Evolutionary conservation across 2,329 filamentous ascomycete genomes (phyloP), one percentile per base, ranked within the genome.

Genomic region (Penicillium sp.): DNA sequence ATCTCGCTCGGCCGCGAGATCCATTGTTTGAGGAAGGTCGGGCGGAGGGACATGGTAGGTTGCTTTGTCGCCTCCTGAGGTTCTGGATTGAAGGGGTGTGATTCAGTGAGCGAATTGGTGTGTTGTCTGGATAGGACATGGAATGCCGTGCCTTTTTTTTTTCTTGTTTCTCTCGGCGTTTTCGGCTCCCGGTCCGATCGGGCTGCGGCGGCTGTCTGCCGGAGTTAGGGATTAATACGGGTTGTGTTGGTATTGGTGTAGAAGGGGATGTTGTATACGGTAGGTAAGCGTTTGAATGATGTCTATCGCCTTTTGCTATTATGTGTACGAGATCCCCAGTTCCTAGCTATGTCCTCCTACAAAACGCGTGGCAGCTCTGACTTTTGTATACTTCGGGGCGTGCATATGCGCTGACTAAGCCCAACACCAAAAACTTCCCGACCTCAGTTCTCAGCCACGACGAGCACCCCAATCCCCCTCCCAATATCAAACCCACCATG

Each of bases 401-500:
- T 34, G 14, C 47, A n/a, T 20, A 38, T 2, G 11, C 7, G 49
- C 38, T 64, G 57, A 64, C 61, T 63, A 58, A 61, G 34, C 57
- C n/a, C 16, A 10, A 34, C 53, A 39, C 59, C 58, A 64, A 64
- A 66, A 65, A 64, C 58, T 64, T 63, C 58, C 49, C 48, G 46
- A n/a, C n/a, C n/a, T n/a, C n/a, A 46, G 32, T 47, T 46, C 45
- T 51, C 38, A 34, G 24, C 37, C 40, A 50, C 31, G 14, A 40
- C 50, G 49, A 49, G 44, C 31, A 34, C 44, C 46, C 20, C 46
- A 50, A 53, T 35, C 38, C n/a, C 54, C 37, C 42, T 34, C 35
- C 18, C 29, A 45, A 49, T 35, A 51, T 44, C 38, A 34, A 50
- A 57, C 31, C 47, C 58, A 60, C 56, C 55, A 76, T 76, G 73